A percentile compares a stretch with the other conserved stretches of the same genome.
Evolutionary conservation across 148 eudicot species (phyloP).

Genomic region (Persicaria maculosa): DNA sequence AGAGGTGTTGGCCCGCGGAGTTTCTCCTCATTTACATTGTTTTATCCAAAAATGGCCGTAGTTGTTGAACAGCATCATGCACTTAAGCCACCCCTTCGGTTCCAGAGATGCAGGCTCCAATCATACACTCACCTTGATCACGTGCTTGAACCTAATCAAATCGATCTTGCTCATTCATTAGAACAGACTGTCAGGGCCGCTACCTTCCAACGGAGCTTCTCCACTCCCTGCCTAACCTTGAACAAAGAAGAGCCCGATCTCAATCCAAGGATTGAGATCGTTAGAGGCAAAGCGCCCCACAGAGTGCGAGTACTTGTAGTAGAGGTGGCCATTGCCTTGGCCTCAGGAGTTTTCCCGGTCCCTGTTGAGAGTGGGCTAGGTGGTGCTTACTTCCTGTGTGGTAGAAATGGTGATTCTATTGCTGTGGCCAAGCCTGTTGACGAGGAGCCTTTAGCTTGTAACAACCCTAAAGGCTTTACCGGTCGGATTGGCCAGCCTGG

Average conservation of each 20-base stretch:
- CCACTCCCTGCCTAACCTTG: slow-evolving; percentile 81
- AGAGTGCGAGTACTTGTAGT: slow-evolving; percentile 58
- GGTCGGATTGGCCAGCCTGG: slow-evolving; percentile 78
- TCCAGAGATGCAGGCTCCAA: slow-evolving; percentile 68
- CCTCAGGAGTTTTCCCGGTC: slow-evolving; percentile 49
- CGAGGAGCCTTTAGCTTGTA: slow-evolving; percentile 72
- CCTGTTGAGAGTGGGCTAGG: slow-evolving; percentile 65
- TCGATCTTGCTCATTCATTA: slow-evolving; percentile 36
- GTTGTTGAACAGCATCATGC: slow-evolving; percentile 56
- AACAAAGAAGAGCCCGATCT: slow-evolving; percentile 36
- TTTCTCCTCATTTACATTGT: slow-evolving; percentile 25
- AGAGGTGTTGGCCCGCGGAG: slow-evolving; percentile 35
- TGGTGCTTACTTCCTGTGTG: slow-evolving; percentile 63
- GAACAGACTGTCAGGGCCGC: slow-evolving; percentile 35
- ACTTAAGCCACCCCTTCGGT: slow-evolving; percentile 52
- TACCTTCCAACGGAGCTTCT: slow-evolving; percentile 63
- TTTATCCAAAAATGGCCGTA: slow-evolving; percentile 57
- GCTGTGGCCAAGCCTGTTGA: slow-evolving; percentile 85
- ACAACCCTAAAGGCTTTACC: slow-evolving; percentile 72
- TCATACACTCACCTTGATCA: slow-evolving; percentile 68
- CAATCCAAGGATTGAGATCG: slow-evolving; percentile 61
- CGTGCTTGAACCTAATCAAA: slow-evolving; percentile 43
- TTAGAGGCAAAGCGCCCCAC: slow-evolving; percentile 54
- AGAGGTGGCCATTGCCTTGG: slow-evolving; percentile 80
- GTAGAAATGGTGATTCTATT: slow-evolving; percentile 36